Percentiles rank a stretch among this genome's conserved stretches.
Evolutionary conservation across 352 stramenopile genomes (phyloP).

Genomic region (Pythium utonaiense): DNA sequence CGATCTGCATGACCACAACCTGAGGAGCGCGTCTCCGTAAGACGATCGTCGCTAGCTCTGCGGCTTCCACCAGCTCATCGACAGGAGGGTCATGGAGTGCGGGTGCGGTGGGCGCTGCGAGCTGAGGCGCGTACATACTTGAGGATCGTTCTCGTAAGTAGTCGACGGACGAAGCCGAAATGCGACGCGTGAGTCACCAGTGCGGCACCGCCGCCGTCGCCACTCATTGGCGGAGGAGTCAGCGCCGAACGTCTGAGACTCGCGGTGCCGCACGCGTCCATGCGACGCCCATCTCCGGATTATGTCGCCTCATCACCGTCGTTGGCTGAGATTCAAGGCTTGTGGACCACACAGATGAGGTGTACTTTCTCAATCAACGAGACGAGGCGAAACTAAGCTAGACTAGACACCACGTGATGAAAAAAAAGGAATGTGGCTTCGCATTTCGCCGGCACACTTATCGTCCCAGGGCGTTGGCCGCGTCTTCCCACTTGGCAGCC

Average conservation of each 20-base stretch:
- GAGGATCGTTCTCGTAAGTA: not conserved
- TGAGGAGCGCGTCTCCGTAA: not conserved
- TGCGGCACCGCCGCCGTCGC: not conserved
- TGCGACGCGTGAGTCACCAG: not conserved
- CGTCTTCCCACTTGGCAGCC: slow-evolving; percentile 37
- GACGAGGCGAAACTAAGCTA: not conserved
- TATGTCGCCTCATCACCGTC: not conserved
- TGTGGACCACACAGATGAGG: not conserved
- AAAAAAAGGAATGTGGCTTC: no score
- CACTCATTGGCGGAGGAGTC: slow-evolving; percentile 1
- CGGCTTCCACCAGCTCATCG: not conserved
- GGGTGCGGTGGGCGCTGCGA: not conserved
- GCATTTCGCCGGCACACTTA: no score
- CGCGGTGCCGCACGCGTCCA: slow-evolving; percentile 10
- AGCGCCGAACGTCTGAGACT: not conserved
- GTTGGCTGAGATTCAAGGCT: not conserved
- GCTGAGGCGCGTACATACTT: not conserved
- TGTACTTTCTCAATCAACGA: slow-evolving; percentile 1
- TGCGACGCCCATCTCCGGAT: not conserved
- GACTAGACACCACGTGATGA: not conserved
- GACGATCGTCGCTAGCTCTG: not conserved
- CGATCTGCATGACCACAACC: not conserved
- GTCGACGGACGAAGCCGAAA: not conserved
- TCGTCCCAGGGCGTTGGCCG: slow-evolving; percentile 14
- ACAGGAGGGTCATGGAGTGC: not conserved